Evolutionary conservation across 148 eudicot species (phyloP), one percentile per base, ranked within the genome.

Genomic region (Selenicereus undatus): DNA sequence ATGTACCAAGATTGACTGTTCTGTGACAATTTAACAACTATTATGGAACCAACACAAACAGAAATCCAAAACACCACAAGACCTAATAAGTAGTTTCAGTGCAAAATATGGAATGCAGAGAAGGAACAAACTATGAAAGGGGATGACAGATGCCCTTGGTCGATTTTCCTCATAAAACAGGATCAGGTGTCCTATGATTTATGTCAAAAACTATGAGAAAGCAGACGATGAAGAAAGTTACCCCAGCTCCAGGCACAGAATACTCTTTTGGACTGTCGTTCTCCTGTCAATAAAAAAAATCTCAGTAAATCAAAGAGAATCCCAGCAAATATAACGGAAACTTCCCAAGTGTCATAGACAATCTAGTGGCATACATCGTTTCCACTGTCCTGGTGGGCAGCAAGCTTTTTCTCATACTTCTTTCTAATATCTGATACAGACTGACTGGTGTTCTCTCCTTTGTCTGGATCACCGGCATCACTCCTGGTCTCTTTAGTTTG

Each of bases 341-440:
- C 39, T 50, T n/a, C 20, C 21, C 60, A 76, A 35, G 39, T 11
- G 24, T 51, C 24, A 21, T 5, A 78, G 77, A 74, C 3, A 77
- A 68, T 51, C 32, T 35, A 17, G 43, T 42, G 76, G 58, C 87
- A 70, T 89, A 90, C 94, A 83, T 89, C 91, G 84, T 72, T 87
- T 82, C 78, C 97, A 88, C 81, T 89, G 82, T 89, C 94, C 80
- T 92, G 91, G 85, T 93, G 90, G 75, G 87, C 95, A 84, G 97
- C 94, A 79, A 96, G 97, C 91, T 88, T 93, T 78, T 93, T 96
- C 88, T 96, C 98, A 81, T 96, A 96, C 86, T 96, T 93, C 86
- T 91, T 96, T 65, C 90, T 88, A 77, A 96, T 96, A 88, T 96
- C 98, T 71, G 89, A 91, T 71, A 96, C 90, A 80, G 86, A 81